Base-by-base conservation (phyloP, 805 yeast genomes). In the Ogataea neopini region DNA sequence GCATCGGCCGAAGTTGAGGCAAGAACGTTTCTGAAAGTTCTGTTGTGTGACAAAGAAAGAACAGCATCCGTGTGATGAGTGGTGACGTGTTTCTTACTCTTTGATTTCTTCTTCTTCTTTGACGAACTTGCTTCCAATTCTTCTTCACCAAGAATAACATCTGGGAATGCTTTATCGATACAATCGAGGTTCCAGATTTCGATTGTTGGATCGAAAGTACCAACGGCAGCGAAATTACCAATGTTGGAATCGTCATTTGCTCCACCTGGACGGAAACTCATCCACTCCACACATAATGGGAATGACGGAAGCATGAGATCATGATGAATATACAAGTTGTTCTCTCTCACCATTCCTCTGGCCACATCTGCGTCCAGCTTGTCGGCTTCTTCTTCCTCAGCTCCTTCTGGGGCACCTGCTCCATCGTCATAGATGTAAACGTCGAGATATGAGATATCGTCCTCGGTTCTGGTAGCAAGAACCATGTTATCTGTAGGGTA, bases 241-340 rank as follows among this genome's bases (percentile, higher is more conserved):
- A 82, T 70, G 51, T 80, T 77, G 2, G 62, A 55, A 18, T 69
- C 70, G 35, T 71, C 72, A 29, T 72, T 71, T 11, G 68, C 57
- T 17, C 67, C 71, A 11, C 74, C 78, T 26, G 95, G 92, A 51
- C 74, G 76, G 65, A 77, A 86, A 66, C 88, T 86, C 53, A 94
- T 67, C 98, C 98, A 92, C 68, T 94, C 99, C 28, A 91, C 91
- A 65, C 97, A 89, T 51, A 94, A 76, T 35, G 99, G 99, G 77
- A 94, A 92, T 2, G 97, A 86, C 1, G 99, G 99, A 51, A 94
- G 76, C 97, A 94, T 89, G 57, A 92, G 70, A 66, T 94, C 99
- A 68, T 94, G 99, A 64, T 94, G 99, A 43, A 92, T 94, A 62
- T 94, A 94, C 53, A 94, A 71, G 32, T 84, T 80, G 45, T 84